A percentile compares a stretch with the other conserved stretches of the same genome.
Conservation (phyloP, 2,329 filamentous ascomycete species). For the Fusarium caatingaense region DNA sequence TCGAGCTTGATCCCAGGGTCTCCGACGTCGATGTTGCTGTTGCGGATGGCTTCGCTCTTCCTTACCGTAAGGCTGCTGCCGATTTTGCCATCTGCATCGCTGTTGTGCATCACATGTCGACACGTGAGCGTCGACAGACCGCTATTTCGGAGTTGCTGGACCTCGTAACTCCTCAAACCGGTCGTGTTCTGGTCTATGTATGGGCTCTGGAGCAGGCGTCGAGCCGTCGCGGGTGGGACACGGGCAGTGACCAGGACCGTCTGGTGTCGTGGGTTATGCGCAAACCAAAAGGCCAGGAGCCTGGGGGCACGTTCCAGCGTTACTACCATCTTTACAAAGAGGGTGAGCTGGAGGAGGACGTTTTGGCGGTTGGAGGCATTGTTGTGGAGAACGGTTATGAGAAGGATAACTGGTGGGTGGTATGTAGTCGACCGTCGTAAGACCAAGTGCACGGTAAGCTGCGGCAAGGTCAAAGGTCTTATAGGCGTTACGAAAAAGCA, state of each 20-base stretch:
- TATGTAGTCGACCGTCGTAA: constrained; percentile 57
- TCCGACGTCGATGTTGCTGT: constrained; percentile 75
- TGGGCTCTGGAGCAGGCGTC: constrained; percentile 94
- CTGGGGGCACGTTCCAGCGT: constrained; percentile 76
- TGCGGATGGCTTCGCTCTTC: constrained; percentile 85
- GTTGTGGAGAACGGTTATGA: constrained; percentile 90
- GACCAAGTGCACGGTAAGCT: constrained; percentile 19
- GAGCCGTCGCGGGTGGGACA: constrained; percentile 90
- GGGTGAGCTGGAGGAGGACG: constrained; percentile 86
- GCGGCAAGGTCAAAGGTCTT: constrained; percentile 5
- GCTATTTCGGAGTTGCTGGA: constrained; percentile 78
- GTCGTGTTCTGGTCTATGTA: constrained; percentile 84
- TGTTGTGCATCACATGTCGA: constrained; percentile 93
- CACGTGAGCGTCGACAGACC: constrained; percentile 75
- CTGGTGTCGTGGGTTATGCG: constrained; percentile 93
- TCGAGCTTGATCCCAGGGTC: constrained; percentile 21
- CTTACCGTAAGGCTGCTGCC: constrained; percentile 69
- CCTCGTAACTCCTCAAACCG: constrained; percentile 69
- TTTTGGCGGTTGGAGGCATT: constrained; percentile 77
- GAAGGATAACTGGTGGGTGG: constrained; percentile 98
- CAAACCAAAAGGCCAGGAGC: constrained; percentile 47
- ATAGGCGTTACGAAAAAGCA: constrained; percentile 21
- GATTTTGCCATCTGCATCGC: constrained; percentile 97
- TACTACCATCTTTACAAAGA: constrained; percentile 95
- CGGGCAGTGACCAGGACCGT: constrained; percentile 85